Evolutionary conservation across 1,139 yeast genomes (phyloP).

Genomic region (Pichia sp.): DNA sequence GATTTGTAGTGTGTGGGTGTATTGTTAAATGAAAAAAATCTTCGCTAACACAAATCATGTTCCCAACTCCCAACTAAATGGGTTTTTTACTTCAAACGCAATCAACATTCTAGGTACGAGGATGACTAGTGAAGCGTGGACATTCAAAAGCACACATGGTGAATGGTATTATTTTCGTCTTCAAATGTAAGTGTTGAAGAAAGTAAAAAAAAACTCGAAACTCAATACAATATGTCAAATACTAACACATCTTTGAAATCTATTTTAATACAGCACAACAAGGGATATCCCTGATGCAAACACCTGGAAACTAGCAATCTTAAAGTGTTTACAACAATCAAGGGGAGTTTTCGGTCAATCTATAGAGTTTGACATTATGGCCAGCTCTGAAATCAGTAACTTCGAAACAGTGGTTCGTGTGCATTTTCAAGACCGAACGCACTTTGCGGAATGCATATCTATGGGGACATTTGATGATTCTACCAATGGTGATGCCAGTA

Average conservation of each 20-base stretch:
- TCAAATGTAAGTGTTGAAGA: conserved; percentile 5
- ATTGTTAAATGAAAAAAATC: no score
- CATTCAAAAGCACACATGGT: conserved; percentile 1
- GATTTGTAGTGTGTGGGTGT: no score
- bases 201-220: neutral
- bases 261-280: conserved; percentile 2
- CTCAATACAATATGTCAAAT: neutral
- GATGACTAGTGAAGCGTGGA: neutral
- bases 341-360: conserved; percentile 40
- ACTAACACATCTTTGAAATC: neutral
- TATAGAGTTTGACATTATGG: conserved; percentile 36
- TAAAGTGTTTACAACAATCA: conserved; percentile 31
- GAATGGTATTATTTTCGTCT: conserved; percentile 12
- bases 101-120: no score
- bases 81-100: no score
- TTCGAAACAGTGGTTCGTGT: conserved; percentile 21
- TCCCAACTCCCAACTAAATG: neutral
- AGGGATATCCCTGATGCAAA: conserved; percentile 28
- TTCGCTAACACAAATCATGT: neutral
- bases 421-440: conserved; percentile 19
- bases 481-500: conserved; percentile 21
- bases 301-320: conserved; percentile 38
- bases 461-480: conserved; percentile 24
- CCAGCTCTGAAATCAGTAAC: conserved; percentile 3
- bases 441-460: conserved; percentile 20